Base-by-base conservation (phyloP, 108 stramenopile genomes). In the Nitzschia putrida region DNA sequence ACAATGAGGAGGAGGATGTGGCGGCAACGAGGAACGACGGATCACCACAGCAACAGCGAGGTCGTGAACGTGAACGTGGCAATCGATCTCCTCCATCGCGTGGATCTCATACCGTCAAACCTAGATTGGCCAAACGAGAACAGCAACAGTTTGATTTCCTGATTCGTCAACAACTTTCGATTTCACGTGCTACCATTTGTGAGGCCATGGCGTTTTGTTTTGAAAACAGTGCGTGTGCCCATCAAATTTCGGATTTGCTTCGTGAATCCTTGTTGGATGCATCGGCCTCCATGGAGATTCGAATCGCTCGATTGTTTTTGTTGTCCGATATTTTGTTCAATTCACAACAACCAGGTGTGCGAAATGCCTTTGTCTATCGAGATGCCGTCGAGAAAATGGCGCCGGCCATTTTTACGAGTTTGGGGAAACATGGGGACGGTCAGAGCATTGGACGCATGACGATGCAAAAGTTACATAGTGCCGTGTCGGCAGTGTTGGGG, bases 141-240 rank as follows among this genome's bases (percentile, higher is more conserved):
- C 64, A 70, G 37, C 57, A 72, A 49, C 63, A 68, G 49, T 94
- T 89, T 60, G 50, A 87, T 60, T 63, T 53, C 12, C 59, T 94
- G 44, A 54, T 83, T 44, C 71, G 83, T 51, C 74, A 78, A 37
- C 61, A 89, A 59, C 57, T 94, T 18, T 71, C 63, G 66, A 53
- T 82, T 5, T 83, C 88, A 40, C 72, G 87, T 53, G 78, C 83
- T 42, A 61, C 88, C 10, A 90, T 94, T 45, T 89, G 87, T 50
- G 67, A 80, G 52, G 93, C 89, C 22, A 94, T 94, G 93, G 81
- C 90, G n/a, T 94, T 89, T 79, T 89, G 89, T 44, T 94, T 94
- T 64, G 90, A 94, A 8, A 87, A 91, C 44, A 73, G 83, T 77
- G 68, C 57, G 20, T 80, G 90, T 10, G 81, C 90, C 7, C 68